These are phyloP conservation scores for Cnidoscolus chayamansa DNA, from an alignment of 441 rosid genomes.

Conservation along the genomic window DNA sequence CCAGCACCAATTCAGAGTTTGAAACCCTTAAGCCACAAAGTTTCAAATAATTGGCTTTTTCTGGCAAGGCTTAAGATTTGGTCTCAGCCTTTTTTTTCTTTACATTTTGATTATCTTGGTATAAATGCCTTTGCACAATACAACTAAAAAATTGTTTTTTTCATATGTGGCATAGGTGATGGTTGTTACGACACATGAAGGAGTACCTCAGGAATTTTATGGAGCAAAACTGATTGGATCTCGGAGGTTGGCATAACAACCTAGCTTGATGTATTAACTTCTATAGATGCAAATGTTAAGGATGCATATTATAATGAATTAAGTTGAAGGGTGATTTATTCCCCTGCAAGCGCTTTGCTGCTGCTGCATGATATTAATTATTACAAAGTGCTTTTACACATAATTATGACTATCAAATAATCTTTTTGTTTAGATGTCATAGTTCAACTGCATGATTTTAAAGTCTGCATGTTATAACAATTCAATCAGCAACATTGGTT, in stretches of 20 bases:
- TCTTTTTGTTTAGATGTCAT: background rate
- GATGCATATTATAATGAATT: background rate
- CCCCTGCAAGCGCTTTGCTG: background rate
- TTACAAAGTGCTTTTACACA: background rate
- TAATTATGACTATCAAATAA: background rate
- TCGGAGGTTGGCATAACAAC: conserved; percentile 47
- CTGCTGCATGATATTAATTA: background rate
- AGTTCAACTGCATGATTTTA: conserved; percentile 10
- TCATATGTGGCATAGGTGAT: conserved; percentile 52
- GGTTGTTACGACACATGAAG: conserved; percentile 97
- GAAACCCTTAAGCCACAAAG: background rate
- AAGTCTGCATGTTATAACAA: background rate
- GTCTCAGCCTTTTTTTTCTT: no score
- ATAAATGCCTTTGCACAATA: conserved; percentile 3
- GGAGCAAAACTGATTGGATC: conserved; percentile 97
- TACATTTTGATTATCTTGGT: conserved; percentile 9
- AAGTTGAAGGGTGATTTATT: background rate
- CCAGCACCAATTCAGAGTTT: background rate
- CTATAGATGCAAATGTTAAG: background rate
- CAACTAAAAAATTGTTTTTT: conserved; percentile 18
- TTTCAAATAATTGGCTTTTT: background rate
- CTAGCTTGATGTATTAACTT: conserved; percentile 1
- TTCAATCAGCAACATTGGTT: conserved; percentile 3
- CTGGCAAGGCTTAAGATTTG: background rate
- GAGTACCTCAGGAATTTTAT: conserved; percentile 89